phyloP scores from a whole-genome alignment of 2,329 filamentous ascomycete genomes.

The Talaromyces sp. region DNA sequence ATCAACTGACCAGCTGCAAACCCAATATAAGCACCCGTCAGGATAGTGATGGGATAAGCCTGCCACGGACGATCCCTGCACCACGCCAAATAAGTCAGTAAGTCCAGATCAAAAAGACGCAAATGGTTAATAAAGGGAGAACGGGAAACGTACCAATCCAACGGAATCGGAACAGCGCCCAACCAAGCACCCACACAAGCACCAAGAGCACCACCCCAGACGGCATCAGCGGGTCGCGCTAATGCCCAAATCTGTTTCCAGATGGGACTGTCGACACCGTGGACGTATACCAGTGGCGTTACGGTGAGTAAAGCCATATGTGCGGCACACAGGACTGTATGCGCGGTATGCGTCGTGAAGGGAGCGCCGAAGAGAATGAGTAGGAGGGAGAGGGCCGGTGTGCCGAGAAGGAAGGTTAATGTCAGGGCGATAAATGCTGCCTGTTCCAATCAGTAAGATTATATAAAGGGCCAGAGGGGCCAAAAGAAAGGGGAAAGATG shows the following conservation, averaged over 20 bases:
- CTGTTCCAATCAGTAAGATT: conserved; percentile 39
- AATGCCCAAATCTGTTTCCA: conserved; percentile 70
- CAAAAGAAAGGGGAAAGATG: background rate
- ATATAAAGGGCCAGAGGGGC: no score
- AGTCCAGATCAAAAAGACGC: background rate
- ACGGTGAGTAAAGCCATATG: conserved; percentile 77
- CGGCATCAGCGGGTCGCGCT: conserved; percentile 72
- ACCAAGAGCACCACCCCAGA: conserved; percentile 78
- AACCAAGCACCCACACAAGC: conserved; percentile 81
- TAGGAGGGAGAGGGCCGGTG: conserved; percentile 57
- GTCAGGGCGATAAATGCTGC: conserved; percentile 68
- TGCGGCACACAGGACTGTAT: conserved; percentile 75
- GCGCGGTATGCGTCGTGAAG: conserved; percentile 71
- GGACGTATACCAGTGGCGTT: conserved; percentile 79
- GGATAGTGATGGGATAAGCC: conserved; percentile 90
- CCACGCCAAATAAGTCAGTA: conserved; percentile 3
- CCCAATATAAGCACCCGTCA: conserved; percentile 77
- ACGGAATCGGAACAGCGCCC: conserved; percentile 87
- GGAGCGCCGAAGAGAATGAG: conserved; percentile 91
- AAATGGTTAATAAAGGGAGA: background rate
- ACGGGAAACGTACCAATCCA: conserved; percentile 68
- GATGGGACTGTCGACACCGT: conserved; percentile 68
- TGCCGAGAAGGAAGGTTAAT: conserved; percentile 49
- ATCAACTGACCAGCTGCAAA: conserved; percentile 60
- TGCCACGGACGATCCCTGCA: conserved; percentile 93